Evolutionary conservation across 768 basidiomycete genomes (phyloP), one percentile per base, ranked within the genome.

Genomic region (Leccinum arenicola): DNA sequence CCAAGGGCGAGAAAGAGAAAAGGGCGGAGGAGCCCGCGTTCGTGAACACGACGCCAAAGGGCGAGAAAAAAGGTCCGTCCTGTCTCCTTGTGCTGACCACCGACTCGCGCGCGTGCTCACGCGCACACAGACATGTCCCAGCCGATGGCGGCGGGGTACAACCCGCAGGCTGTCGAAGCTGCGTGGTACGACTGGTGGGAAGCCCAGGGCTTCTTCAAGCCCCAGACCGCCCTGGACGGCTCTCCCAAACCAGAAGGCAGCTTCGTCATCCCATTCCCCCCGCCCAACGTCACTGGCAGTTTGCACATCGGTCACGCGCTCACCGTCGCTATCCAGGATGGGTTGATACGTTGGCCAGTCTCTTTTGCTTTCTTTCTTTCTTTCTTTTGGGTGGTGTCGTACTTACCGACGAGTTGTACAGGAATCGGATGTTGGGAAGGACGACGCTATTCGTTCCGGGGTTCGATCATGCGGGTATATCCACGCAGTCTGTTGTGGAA

Each of bases 151-250:
- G 80, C 83, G n/a, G 92, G 91, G 4, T 99, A 98, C 76, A 95
- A 98, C 72, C 96, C 97, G 8, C 88, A 91, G 63, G 91, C 91
- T 35, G 90, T 98, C 59, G 96, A 98, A 70, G 81, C 95, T 0
- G 88, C 93, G 2, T 98, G 97, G 93, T 98, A 98, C 66, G 93
- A 96, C 66, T 98, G 97, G 97, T 98, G 96, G 96, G 79, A 85
- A 38, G 82, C 85, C 3, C 82, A 94, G 67, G 95, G 93, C 4
- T 96, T 88, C 79, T 97, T 96, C 84, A 84, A 86, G 64, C 94
- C 96, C 3, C 81, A 83, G 59, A 74, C 83, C 15, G 79, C 79
- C 0, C 68, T 79, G 0, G 80, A 88, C 54, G 87, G 86, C 11
- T 77, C 82, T 15, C 73, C 78, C 52, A 84, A 85, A 53, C 77